phyloP scores from a whole-genome alignment of 192 early-diverging fungal genomes.

The Coemansia sp. region DNA sequence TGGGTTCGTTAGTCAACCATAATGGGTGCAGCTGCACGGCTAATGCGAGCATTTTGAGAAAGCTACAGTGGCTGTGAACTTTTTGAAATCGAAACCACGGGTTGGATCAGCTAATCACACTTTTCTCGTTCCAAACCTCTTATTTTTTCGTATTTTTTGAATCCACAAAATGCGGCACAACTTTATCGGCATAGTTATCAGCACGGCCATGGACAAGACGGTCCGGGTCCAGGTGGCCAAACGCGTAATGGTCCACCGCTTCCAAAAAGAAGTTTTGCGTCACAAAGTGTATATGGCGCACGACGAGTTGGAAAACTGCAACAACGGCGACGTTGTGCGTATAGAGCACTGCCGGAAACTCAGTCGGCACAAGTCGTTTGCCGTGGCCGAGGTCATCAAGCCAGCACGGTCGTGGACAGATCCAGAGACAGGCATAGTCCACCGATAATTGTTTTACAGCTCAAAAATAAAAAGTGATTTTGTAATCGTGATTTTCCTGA shows the following conservation, averaged over 20 bases:
- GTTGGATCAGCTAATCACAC: too few relatives aligned
- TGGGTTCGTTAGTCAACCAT: too few relatives aligned
- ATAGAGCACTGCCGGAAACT: slow-evolving; percentile 87
- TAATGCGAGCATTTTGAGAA: too few relatives aligned
- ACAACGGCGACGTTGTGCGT: slow-evolving; percentile 85
- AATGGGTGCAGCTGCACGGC: too few relatives aligned
- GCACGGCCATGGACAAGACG: slow-evolving; percentile 86
- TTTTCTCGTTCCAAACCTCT: too few relatives aligned
- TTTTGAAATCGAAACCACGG: too few relatives aligned
- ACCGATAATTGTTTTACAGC: slow-evolving; percentile 17
- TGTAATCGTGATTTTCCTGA: background rate
- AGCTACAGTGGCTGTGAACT: too few relatives aligned
- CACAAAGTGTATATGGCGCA: slow-evolving; percentile 90
- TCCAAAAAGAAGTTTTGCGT: slow-evolving; percentile 64
- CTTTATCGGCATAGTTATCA: slow-evolving; percentile 82
- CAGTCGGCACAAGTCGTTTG: slow-evolving; percentile 85
- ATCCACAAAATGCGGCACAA: slow-evolving; percentile 62
- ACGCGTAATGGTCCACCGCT: slow-evolving; percentile 68
- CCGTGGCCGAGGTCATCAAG: slow-evolving; percentile 78
- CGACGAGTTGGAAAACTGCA: slow-evolving; percentile 77
- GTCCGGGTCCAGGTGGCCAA: slow-evolving; percentile 83
- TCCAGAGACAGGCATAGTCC: slow-evolving; percentile 48
- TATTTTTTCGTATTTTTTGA: background rate
- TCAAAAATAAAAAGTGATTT: background rate
- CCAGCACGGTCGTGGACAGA: slow-evolving; percentile 51